These are phyloP conservation scores for Laguncularia racemosa DNA, from an alignment of 345 rosid genomes.

Conservation along the genomic window DNA sequence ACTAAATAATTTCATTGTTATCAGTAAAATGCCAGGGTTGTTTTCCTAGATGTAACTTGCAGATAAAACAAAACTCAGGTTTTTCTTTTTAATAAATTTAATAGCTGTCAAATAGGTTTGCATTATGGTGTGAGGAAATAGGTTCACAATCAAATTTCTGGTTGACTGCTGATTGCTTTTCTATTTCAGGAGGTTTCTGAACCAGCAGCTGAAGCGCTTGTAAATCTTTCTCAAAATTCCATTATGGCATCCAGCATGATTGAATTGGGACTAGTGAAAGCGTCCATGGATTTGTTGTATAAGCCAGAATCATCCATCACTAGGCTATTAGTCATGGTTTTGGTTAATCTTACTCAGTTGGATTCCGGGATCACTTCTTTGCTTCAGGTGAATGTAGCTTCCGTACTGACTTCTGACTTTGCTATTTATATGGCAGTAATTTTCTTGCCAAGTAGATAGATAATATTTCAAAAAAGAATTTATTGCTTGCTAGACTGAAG, in stretches of 20 bases:
- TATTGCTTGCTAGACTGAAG: conserved; percentile 42
- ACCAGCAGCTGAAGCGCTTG: conserved; percentile 83
- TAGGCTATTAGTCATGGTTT: conserved; percentile 71
- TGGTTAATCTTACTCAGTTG: conserved; percentile 77
- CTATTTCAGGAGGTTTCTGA: conserved; percentile 69
- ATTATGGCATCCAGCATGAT: conserved; percentile 63
- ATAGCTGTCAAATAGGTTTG: too few species aligned
- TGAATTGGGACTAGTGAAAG: conserved; percentile 46
- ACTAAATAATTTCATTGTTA: too few species aligned
- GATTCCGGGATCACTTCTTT: conserved; percentile 73
- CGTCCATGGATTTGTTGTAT: conserved; percentile 64
- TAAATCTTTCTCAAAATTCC: conserved; percentile 75
- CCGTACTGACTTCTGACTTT: not conserved
- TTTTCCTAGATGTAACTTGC: too few species aligned
- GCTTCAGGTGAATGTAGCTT: conserved; percentile 56
- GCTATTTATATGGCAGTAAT: not conserved
- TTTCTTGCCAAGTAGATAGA: not conserved
- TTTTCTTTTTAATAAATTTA: too few species aligned
- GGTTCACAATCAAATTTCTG: not conserved
- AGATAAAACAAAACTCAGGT: too few species aligned
- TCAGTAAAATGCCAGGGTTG: too few species aligned
- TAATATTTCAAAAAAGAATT: conserved; percentile 1
- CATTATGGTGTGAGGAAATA: too few species aligned
- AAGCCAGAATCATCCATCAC: conserved; percentile 54
- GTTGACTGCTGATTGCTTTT: conserved; percentile 1